Evolutionary conservation across 306 rosid genomes (phyloP).

Genomic region (Pachyrhizus erosus): DNA sequence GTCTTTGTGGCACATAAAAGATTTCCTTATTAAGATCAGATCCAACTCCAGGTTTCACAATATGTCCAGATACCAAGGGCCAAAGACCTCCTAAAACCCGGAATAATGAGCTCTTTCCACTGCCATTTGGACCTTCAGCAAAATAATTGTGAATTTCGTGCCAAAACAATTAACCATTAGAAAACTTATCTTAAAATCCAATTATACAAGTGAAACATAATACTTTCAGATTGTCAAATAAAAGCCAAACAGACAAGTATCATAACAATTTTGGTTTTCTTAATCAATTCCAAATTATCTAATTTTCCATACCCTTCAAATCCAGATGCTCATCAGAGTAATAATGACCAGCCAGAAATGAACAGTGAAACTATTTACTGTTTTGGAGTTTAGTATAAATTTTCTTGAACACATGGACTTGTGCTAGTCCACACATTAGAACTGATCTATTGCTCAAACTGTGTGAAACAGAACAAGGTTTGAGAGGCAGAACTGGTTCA

Average conservation of each 20-base stretch:
- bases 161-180: conserved; percentile 29
- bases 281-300: neutral
- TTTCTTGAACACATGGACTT: neutral
- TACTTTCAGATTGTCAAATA: conserved; percentile 6
- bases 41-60: conserved; percentile 89
- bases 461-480: neutral
- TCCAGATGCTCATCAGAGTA: neutral
- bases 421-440: neutral
- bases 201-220: neutral
- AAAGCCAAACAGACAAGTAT: conserved; percentile 29
- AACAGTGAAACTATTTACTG: conserved; percentile 7
- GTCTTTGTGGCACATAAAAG: conserved; percentile 91
- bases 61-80: conserved; percentile 88
- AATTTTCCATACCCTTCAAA: conserved; percentile 4
- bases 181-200: conserved; percentile 14
- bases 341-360: neutral
- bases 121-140: conserved; percentile 90
- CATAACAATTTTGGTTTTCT: neutral
- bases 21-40: conserved; percentile 92
- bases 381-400: neutral
- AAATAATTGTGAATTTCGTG: conserved; percentile 20
- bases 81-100: conserved; percentile 96
- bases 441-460: neutral
- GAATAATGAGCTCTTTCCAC: conserved; percentile 93
- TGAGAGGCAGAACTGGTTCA: neutral